These are phyloP conservation scores for Mollisia scopiformis DNA, from an alignment of 2,329 filamentous ascomycete genomes.

Conservation along the genomic window DNA sequence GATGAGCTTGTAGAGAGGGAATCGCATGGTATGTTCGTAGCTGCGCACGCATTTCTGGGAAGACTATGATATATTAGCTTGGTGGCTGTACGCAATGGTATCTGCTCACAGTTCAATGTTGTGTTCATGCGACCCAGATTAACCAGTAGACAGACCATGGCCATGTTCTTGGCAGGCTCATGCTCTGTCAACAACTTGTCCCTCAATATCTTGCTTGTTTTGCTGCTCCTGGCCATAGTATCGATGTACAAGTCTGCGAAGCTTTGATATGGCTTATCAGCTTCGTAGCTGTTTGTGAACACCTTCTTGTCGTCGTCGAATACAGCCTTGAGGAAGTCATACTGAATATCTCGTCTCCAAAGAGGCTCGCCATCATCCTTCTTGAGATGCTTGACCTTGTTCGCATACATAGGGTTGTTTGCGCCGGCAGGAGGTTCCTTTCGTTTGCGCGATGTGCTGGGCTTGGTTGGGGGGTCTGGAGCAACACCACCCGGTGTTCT, in stretches of 20 bases:
- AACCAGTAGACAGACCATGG: slow-evolving; percentile 97
- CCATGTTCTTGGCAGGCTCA: slow-evolving; percentile 94
- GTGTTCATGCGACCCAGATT: slow-evolving; percentile 99
- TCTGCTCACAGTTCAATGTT: slow-evolving; percentile 83
- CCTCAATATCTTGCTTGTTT: slow-evolving; percentile 97
- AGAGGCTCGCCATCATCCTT: slow-evolving; percentile 87
- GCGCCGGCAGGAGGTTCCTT: slow-evolving; percentile 26
- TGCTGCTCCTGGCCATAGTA: slow-evolving; percentile 97
- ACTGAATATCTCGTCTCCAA: slow-evolving; percentile 87
- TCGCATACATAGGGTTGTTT: slow-evolving; percentile 34
- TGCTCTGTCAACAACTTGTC: slow-evolving; percentile 94
- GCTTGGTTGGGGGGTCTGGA: slow-evolving; percentile 18
- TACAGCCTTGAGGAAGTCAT: slow-evolving; percentile 79
- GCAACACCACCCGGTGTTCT: slow-evolving; percentile 27
- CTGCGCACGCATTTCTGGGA: slow-evolving; percentile 98
- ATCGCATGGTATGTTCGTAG: slow-evolving; percentile 98
- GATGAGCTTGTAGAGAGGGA: slow-evolving; percentile 90
- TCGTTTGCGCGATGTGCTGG: slow-evolving; percentile 24
- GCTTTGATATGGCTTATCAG: slow-evolving; percentile 63
- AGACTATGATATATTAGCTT: slow-evolving; percentile 64
- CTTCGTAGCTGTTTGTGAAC: slow-evolving; percentile 91
- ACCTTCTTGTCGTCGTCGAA: slow-evolving; percentile 75
- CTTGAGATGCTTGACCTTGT: slow-evolving; percentile 82
- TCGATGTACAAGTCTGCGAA: slow-evolving; percentile 98
- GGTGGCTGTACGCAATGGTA: not conserved